These are phyloP conservation scores for Podaxis sp. DNA, from an alignment of 768 basidiomycete genomes.

Conservation along the genomic window DNA sequence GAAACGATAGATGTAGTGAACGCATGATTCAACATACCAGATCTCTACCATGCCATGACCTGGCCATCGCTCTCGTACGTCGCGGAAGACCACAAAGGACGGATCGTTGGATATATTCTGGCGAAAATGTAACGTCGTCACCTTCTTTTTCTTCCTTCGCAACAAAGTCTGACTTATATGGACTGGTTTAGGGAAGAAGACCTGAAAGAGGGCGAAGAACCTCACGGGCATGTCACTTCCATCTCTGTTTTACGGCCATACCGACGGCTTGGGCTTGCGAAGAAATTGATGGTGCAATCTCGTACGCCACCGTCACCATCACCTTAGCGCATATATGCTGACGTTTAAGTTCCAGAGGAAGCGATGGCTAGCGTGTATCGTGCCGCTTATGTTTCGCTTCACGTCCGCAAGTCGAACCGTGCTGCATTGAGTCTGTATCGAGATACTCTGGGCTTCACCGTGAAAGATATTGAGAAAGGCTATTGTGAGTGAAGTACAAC, in stretches of 20 bases:
- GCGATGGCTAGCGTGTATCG: constrained; percentile 89
- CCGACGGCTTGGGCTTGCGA: constrained; percentile 87
- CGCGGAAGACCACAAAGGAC: constrained; percentile 87
- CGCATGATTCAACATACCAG: constrained; percentile 28
- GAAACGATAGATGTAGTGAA: constrained; percentile 10
- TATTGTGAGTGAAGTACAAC: constrained; percentile 61
- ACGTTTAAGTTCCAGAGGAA: constrained; percentile 52
- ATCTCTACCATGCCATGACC: constrained; percentile 90
- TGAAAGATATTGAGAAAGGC: constrained; percentile 83
- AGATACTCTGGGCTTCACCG: constrained; percentile 89
- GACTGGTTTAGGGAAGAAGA: constrained; percentile 60
- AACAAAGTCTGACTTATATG: background rate
- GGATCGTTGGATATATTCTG: constrained; percentile 93
- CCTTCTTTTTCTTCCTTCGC: background rate
- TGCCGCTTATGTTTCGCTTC: constrained; percentile 86
- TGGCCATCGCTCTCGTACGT: constrained; percentile 96
- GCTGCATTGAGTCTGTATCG: constrained; percentile 87
- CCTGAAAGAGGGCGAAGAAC: constrained; percentile 55
- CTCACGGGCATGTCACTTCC: constrained; percentile 94
- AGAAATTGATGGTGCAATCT: constrained; percentile 92
- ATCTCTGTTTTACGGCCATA: constrained; percentile 93
- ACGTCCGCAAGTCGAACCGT: constrained; percentile 94
- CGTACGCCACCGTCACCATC: constrained; percentile 52
- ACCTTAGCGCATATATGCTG: constrained; percentile 1
- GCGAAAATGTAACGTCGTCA: constrained; percentile 78